Percentiles rank a stretch among this genome's conserved stretches.
Evolutionary conservation across 257 asterid species (phyloP).

Genomic region (Nemophila menziesii): DNA sequence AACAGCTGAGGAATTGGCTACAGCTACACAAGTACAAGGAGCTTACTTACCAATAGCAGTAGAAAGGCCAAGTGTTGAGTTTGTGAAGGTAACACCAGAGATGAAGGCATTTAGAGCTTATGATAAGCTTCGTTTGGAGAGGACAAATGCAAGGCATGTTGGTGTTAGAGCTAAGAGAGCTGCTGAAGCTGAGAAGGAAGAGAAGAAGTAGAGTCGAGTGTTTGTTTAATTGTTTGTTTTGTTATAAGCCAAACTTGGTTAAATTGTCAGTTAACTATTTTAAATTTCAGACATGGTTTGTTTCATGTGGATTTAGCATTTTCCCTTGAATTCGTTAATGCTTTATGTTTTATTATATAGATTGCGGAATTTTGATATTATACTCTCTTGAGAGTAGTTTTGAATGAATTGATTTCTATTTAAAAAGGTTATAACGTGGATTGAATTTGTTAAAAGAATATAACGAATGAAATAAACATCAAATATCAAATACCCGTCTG

Average conservation of each 20-base stretch:
- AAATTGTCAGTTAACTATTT: neutral
- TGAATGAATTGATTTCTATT: neutral
- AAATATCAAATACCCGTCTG: no score
- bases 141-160: conserved; percentile 44
- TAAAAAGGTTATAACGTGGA: no score
- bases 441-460: no score
- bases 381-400: neutral
- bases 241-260: neutral
- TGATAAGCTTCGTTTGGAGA: conserved; percentile 49
- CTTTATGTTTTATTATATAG: neutral
- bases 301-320: neutral
- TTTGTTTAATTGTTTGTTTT: conserved; percentile 1
- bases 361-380: neutral
- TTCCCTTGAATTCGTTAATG: neutral
- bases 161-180: conserved; percentile 58
- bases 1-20: conserved; percentile 52
- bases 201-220: conserved; percentile 27
- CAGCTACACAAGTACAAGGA: conserved; percentile 54
- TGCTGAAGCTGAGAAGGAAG: conserved; percentile 64
- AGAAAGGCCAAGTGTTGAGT: conserved; percentile 51
- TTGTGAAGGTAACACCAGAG: conserved; percentile 46
- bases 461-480: no score
- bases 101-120: conserved; percentile 53
- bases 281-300: neutral
- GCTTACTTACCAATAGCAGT: conserved; percentile 34